Base-by-base conservation (phyloP, 2,329 filamentous ascomycete species). In the Apiospora koreana region DNA sequence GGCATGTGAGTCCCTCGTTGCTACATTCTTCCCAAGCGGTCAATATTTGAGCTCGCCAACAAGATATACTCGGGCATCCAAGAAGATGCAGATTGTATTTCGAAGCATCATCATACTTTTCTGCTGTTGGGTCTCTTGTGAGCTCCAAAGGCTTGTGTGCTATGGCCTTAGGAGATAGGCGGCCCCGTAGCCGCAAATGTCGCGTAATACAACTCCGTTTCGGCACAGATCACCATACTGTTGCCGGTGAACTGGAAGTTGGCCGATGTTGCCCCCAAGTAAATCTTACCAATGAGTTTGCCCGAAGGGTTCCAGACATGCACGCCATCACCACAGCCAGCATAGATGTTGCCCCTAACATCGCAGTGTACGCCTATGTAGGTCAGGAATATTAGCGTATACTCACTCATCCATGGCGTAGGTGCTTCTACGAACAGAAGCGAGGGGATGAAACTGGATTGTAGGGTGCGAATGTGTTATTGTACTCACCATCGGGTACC, bases 201-300 rank as follows among this genome's bases (percentile, higher is more conserved):
- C 1, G 77, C 82, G 71, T 81, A 83, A 69, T 78, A 84, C 45
- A 84, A 75, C 72, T 82, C 73, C 2, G 80, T 82, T 76, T 83
- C 82, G 0, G 80, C 80, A n/a, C 80, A 77, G 23, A 84, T 81
- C n/a, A 84, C 78, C 78, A 84, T 77, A 9, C 81, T 81, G 14
- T 79, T 73, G 8, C 83, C 82, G 5, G 81, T 84, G 73, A 87
- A 86, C 72, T 84, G 81, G 77, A 87, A 87, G 76, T 87, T 87
- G 21, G 85, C 84, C 1, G 76, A 79, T 1, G 76, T 81, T 67
- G 81, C 81, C 0, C 85, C 84, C 0, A 88, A 77, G 72, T 86
- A 86, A 64, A 92, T 87, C 79, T 91, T 92, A 3, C 86, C 86
- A 25, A 88, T 79, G 0, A 88, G 80, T 25, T 81, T 84, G 5